Evolutionary conservation across 805 yeast genomes (phyloP), one percentile per base, ranked within the genome.

Genomic region (Saturnispora diversa): DNA sequence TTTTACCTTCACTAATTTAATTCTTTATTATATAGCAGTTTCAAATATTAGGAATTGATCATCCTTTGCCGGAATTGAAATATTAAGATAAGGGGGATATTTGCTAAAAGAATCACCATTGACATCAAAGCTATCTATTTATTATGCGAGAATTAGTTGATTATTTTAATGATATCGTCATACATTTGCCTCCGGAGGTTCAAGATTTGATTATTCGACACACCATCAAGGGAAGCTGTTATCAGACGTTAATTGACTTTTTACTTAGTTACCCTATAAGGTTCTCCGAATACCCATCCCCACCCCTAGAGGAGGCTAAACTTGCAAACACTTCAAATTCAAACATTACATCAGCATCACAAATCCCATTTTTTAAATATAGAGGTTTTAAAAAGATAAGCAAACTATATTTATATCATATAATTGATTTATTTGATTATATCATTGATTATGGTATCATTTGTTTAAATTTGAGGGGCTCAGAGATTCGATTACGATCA

Each of bases 191-290:
- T 2, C 12, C n/a, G 12, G 42, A 39, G 24, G 15, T 39, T 10
- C 25, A 27, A 5, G 37, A 39, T 10, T 11, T 19, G 24, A 39
- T 39, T 6, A 16, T 32, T 8, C 32, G 13, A 11, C 13, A 32
- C 12, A 15, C 32, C 8, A 32, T 39, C 15, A 33, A 16, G 15
- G 22, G 22, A 1, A 25, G 35, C 16, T 39, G 31, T 9, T 39
- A 39, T 19, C 42, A 39, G 15, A 26, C 25, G 3, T 23, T 32
- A 12, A 39, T 39, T 15, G 42, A 39, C 25, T 39, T 39, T 32
- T 8, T 32, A 8, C 23, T 39, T 16, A 23, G 32, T 13, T 39
- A 32, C 16, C 35, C 42, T 15, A 20, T 17, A 15, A n/a, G 12
- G 12, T 7, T 13, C 17, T 15, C 20, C 5, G 40, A 37, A 5